Percentiles rank a stretch among this genome's conserved stretches.
Conservation (phyloP, 1,139 yeast species). For the Hemisphaericaspora xylanilytica region DNA sequence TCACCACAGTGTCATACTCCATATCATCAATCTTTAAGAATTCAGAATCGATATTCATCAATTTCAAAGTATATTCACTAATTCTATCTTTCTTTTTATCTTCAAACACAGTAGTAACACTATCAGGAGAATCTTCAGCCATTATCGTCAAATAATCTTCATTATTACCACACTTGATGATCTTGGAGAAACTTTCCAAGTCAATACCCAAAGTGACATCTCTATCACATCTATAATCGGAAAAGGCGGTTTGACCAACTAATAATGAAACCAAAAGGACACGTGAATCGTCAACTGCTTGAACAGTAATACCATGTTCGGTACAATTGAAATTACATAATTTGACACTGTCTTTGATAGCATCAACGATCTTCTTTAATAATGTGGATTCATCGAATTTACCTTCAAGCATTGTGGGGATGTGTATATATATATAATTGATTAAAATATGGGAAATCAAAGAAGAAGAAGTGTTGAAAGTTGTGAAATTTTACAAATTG, state of each 20-base stretch:
- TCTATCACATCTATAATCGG: constrained; percentile 93
- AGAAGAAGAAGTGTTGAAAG: not conserved
- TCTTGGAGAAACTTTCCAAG: constrained; percentile 79
- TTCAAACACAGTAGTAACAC: constrained; percentile 80
- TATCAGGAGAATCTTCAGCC: constrained; percentile 91
- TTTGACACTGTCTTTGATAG: constrained; percentile 90
- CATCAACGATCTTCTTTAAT: constrained; percentile 87
- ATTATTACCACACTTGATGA: constrained; percentile 87
- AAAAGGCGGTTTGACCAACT: constrained; percentile 88
- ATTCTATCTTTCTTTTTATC: constrained; percentile 88
- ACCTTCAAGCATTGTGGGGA: constrained; percentile 80
- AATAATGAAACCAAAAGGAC: constrained; percentile 86
- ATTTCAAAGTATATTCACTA: constrained; percentile 85
- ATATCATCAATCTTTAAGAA: constrained; percentile 91
- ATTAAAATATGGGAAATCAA: not conserved
- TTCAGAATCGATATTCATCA: constrained; percentile 96
- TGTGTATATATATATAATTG: not conserved
- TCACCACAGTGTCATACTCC: constrained; percentile 83
- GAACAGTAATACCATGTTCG: constrained; percentile 91
- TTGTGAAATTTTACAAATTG: not conserved
- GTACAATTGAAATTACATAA: constrained; percentile 96
- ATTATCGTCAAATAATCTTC: constrained; percentile 84
- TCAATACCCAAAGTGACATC: constrained; percentile 91
- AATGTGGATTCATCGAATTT: constrained; percentile 91
- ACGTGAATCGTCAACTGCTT: constrained; percentile 97